Evolutionary conservation across 768 basidiomycete genomes (phyloP), one percentile per base, ranked within the genome.

Genomic region (Trametes meyenii): DNA sequence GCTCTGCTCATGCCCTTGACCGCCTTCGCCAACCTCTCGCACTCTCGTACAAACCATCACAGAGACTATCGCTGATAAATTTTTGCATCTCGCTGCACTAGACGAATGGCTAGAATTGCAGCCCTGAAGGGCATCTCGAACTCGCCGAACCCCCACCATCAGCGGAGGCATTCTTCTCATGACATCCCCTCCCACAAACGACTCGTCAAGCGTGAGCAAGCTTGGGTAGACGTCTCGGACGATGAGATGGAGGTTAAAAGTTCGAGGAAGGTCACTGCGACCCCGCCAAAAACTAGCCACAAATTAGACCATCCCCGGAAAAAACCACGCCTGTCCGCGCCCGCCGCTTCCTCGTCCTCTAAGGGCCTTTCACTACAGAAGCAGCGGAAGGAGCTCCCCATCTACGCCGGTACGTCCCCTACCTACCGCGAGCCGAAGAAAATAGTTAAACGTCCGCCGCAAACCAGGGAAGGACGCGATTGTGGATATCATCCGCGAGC

Each of bases 391-490:
- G 81, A 85, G 49, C 83, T 96, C 53, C 93, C 94, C 8, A 94
- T 95, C 66, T 88, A 87, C 29, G 81, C 81, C 74, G 93, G 92
- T 90, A 39, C 54, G 80, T 74, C 35, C 29, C 29, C 48, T 38
- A 29, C 19, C 10, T 14, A 26, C 24, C 3, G 39, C 11, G 13
- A 40, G 24, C 13, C 39, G 39, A 42, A 56, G 12, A 44, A 10
- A 43, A 3, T 39, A 26, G n/a, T 12, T 57, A 40, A 29, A 55
- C 40, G 35, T 48, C 42, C 29, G 26, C 21, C 2, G 8, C 19
- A 2, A 16, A n/a, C 36, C 65, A 93, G 94, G 92, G 58, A 86
- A 82, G 71, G 88, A 92, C 23, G 85, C 87, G 29, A 80, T 96
- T 29, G 75, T 94, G 29, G 79, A 84, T 59, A 88, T 88, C 72